Evolutionary conservation across 2,329 filamentous ascomycete species (phyloP), one percentile per base, ranked within the genome.

Genomic region (Trichoderma sp.): DNA sequence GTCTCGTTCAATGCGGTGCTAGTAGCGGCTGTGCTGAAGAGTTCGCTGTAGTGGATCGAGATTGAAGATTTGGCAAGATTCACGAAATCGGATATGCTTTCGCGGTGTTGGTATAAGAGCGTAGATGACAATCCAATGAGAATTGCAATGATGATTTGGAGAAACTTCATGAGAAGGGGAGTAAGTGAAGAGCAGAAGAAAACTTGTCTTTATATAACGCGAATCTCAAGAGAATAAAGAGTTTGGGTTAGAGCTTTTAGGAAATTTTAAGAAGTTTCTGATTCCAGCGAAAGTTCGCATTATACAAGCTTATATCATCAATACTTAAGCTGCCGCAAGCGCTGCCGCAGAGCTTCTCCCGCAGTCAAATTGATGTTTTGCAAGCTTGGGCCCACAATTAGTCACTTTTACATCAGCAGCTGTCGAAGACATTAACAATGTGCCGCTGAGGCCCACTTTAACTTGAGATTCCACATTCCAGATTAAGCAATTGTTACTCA

Each of bases 331-430:
- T 31, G 40, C 49, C 27, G 8, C 14, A n/a, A n/a, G 21, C 21
- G 11, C 16, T 57, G 19, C 55, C 29, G 5, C 47, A 49, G 55
- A 58, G 64, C 64, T 59, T 27, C 21, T 29, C 11, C 13, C 33
- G 10, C 37, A 27, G 27, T 33, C 43, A 27, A 35, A 57, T 40
- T 14, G 24, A 27, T 31, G n/a, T 52, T 49, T 66, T 59, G 10
- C 62, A 33, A 64, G 56, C 31, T 31, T 8, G 21, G 33, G 14
- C 19, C 67, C 70, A 59, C 65, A 43, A 62, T 76, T 76, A 76
- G 73, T 76, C 72, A 76, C 72, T 31, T 74, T 76, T 75, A 76
- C 75, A 76, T 76, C 75, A 76, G 75, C 75, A 73, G 40, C 31
- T 29, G 27, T n/a, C 37, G 19, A 19, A 5, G 8, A 49, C n/a